phyloP scores from a whole-genome alignment of 108 stramenopile species.

The Discostella stelligeroides region DNA sequence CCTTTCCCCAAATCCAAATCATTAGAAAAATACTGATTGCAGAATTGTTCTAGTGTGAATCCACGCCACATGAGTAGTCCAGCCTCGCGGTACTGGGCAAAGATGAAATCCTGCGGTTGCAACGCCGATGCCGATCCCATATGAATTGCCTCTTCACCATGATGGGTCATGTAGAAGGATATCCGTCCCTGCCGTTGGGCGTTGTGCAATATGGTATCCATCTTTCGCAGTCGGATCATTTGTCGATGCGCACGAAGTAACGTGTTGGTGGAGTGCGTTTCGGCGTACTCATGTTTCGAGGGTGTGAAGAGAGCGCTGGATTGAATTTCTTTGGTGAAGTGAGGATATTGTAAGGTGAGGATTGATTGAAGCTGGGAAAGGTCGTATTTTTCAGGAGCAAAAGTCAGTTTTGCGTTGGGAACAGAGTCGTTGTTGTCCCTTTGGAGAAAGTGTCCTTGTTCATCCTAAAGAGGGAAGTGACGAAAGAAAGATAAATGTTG shows the following conservation, averaged over 20 bases:
- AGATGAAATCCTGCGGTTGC: constrained; percentile 73
- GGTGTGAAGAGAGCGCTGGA: constrained; percentile 43
- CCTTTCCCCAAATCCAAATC: constrained; percentile 91
- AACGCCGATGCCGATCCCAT: constrained; percentile 92
- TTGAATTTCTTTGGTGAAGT: constrained; percentile 47
- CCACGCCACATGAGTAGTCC: constrained; percentile 97
- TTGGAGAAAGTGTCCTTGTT: constrained; percentile 69
- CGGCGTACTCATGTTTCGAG: constrained; percentile 52
- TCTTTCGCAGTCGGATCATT: constrained; percentile 90
- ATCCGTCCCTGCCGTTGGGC: constrained; percentile 98
- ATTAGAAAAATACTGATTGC: constrained; percentile 97
- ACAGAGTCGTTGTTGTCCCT: constrained; percentile 7
- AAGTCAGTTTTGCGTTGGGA: constrained; percentile 16
- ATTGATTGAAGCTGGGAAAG: constrained; percentile 42
- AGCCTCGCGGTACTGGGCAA: constrained; percentile 97
- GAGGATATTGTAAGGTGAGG: constrained; percentile 49
- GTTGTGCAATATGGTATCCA: constrained; percentile 96
- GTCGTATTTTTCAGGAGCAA: constrained; percentile 17
- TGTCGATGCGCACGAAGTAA: constrained; percentile 71
- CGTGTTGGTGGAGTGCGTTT: constrained; percentile 63
- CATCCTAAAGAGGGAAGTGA: constrained; percentile 51
- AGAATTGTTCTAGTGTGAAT: constrained; percentile 93
- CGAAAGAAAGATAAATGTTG: constrained; percentile 12
- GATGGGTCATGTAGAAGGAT: constrained; percentile 94
- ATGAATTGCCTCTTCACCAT: constrained; percentile 92